Evolutionary conservation across 805 yeast genomes (phyloP), one percentile per base, ranked within the genome.

Genomic region (Starmera dryadoides): DNA sequence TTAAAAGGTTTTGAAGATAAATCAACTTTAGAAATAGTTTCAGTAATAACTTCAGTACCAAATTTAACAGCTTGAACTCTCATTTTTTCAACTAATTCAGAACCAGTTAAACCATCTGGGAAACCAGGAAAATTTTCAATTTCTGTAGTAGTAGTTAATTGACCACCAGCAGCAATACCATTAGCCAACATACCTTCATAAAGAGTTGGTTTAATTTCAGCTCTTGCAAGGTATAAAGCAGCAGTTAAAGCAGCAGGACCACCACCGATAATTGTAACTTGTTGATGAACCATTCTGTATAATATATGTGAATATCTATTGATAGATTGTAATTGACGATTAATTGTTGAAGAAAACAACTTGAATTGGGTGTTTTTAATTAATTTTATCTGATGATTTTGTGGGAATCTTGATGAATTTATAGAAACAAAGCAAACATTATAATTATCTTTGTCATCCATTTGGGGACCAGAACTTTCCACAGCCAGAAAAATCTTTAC

Each of bases 171-270:
- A 39, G 98, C 98, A 52, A 91, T 76, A 52, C 98, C 98, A 65
- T 93, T 93, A 49, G 98, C 98, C 42, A 69, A 54, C 83, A 91
- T 72, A 56, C 98, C 98, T 69, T 93, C 98, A 67, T 88, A 93
- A 53, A 93, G 64, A 23, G 85, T 80, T 19, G 98, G 97, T 65
- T 84, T 81, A 59, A 88, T 78, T 72, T 93, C 98, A 33, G 98
- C 98, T 66, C 98, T 82, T 23, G 98, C 82, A 40, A 93, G 72
- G 65, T 93, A 93, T 63, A 93, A 86, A 49, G 98, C 98, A 37
- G 98, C 98, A 33, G 98, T 93, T 74, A 93, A 96, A 40, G 97
- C 98, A 42, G 98, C 98, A 41, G 98, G 98, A 53, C 98, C 98
- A 40, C 97, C 89, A 34, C 98, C 98, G 45, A 86, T 80, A 55